A percentile compares a stretch with the other conserved stretches of the same genome.
Conservation (phyloP, 495 filamentous ascomycete genomes). For the Beverwykella pulmonaria region DNA sequence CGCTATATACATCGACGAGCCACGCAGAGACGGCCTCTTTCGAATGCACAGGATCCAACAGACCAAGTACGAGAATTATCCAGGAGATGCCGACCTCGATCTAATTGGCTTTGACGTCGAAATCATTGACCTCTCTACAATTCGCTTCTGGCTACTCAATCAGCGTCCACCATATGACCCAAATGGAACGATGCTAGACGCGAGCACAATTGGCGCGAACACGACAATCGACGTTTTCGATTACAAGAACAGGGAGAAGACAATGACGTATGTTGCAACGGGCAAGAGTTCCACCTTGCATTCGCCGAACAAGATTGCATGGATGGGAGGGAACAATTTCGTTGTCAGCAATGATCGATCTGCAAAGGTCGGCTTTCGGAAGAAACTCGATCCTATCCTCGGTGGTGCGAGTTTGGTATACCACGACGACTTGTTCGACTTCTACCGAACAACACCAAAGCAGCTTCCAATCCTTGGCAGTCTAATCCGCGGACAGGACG, state of each 20-base stretch:
- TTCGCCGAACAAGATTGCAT: conserved; percentile 9
- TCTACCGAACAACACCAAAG: conserved; percentile 4
- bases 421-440: conserved; percentile 7
- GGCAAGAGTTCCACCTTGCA: background rate
- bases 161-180: conserved; percentile 10
- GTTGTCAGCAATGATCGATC: conserved; percentile 9
- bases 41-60: conserved; percentile 15
- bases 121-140: background rate
- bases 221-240: conserved; percentile 18
- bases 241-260: background rate
- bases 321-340: conserved; percentile 11
- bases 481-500: conserved; percentile 3
- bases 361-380: background rate
- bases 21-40: conserved; percentile 7
- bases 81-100: conserved; percentile 15
- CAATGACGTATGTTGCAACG: background rate
- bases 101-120: conserved; percentile 10
- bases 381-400: conserved; percentile 3
- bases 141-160: conserved; percentile 17
- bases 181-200: background rate
- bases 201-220: conserved; percentile 2
- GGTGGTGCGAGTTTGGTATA: conserved; percentile 5
- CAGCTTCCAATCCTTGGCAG: background rate
- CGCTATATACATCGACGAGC: conserved; percentile 14
- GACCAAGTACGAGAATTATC: background rate